phyloP scores from a whole-genome alignment of 1,139 yeast genomes.

The Suhomyces yuchorum region DNA sequence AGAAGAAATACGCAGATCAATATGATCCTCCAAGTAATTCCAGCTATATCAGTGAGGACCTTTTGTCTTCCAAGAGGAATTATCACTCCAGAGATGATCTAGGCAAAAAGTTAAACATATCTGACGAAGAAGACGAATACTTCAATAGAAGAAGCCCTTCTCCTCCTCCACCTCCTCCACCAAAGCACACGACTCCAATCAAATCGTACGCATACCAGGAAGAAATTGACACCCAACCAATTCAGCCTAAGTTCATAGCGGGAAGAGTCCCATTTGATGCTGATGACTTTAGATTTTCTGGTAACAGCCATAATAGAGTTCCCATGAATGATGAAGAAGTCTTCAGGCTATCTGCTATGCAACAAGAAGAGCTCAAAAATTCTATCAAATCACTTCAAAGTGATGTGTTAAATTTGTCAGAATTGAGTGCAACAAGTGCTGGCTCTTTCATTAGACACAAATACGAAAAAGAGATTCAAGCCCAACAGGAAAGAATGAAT shows the following conservation, averaged over 20 bases:
- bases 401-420: slow-evolving; percentile 55
- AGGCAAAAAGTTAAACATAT: slow-evolving; percentile 36
- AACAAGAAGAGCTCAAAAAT: slow-evolving; percentile 44
- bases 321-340: slow-evolving; percentile 35
- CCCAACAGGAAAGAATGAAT: slow-evolving; percentile 10
- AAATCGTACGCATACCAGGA: slow-evolving; percentile 17
- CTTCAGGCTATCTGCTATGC: slow-evolving; percentile 32
- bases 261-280: slow-evolving; percentile 39
- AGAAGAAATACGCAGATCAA: slow-evolving; percentile 9
- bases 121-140: slow-evolving; percentile 28
- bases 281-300: slow-evolving; percentile 41
- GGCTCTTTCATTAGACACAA: slow-evolving; percentile 80
- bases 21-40: slow-evolving; percentile 26
- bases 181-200: slow-evolving; percentile 31
- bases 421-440: slow-evolving; percentile 86
- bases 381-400: slow-evolving; percentile 49
- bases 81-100: slow-evolving; percentile 40
- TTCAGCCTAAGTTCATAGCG: slow-evolving; percentile 7
- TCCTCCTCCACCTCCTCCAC: slow-evolving; percentile 57
- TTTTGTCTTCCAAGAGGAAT: slow-evolving; percentile 35
- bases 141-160: slow-evolving; percentile 11
- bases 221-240: slow-evolving; percentile 10
- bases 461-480: slow-evolving; percentile 42
- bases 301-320: slow-evolving; percentile 21
- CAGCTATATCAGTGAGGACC: slow-evolving; percentile 40